phyloP scores from a whole-genome alignment of 2,329 filamentous ascomycete genomes.

The Cadophora sp. region DNA sequence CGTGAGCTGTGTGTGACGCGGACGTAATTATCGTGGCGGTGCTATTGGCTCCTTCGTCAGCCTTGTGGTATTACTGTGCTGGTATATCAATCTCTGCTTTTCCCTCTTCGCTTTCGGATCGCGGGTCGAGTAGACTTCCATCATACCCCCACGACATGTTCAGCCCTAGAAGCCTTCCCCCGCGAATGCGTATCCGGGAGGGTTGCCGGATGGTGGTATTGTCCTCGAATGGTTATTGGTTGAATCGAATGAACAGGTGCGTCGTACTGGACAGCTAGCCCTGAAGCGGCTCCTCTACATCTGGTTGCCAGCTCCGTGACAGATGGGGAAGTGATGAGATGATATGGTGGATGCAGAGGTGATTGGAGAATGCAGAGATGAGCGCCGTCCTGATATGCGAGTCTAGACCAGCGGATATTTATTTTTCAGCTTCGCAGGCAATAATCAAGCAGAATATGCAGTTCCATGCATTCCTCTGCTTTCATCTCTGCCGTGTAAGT shows the following conservation, averaged over 20 bases:
- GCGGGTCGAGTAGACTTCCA: not conserved
- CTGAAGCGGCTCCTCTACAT: not conserved
- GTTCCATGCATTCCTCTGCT: not conserved
- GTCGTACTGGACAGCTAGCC: not conserved
- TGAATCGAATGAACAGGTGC: not conserved
- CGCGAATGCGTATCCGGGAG: not conserved
- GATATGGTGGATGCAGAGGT: too few species aligned
- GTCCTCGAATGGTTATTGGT: not conserved
- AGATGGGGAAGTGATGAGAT: conserved; percentile 8
- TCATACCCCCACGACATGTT: not conserved
- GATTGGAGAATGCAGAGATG: conserved; percentile 1
- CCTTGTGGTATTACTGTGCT: not conserved
- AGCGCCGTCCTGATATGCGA: not conserved
- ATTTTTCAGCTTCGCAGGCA: conserved; percentile 3
- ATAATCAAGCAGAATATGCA: not conserved
- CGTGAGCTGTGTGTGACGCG: conserved; percentile 6
- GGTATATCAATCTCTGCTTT: not conserved
- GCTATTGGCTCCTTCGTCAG: not conserved
- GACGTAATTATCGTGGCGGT: not conserved
- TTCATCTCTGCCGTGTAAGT: not conserved
- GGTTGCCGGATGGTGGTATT: not conserved
- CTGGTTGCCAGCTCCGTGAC: not conserved
- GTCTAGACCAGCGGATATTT: not conserved
- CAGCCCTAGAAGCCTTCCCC: not conserved
- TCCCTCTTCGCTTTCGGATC: not conserved